These are phyloP conservation scores for Rhazya stricta DNA, from an alignment of 257 asterid species.

Conservation along the genomic window DNA sequence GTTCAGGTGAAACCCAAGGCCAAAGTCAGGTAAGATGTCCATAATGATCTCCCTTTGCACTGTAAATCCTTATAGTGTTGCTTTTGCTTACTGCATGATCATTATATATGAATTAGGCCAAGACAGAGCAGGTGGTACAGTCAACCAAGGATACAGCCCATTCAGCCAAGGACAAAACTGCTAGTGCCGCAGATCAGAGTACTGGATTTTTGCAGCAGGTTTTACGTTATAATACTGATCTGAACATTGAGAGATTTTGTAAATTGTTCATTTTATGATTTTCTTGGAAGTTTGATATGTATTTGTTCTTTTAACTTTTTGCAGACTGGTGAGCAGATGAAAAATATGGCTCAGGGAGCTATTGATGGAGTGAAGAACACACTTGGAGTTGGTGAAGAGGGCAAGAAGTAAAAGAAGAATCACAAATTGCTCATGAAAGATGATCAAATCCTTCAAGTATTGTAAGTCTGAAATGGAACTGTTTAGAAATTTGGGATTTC, in stretches of 20 bases:
- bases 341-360: conserved; percentile 61
- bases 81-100: background rate
- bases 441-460: background rate
- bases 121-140: background rate
- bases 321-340: conserved; percentile 57
- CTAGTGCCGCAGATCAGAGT: background rate
- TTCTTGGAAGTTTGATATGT: background rate
- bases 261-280: background rate
- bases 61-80: background rate
- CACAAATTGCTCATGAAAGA: background rate
- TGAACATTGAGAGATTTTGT: background rate
- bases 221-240: background rate
- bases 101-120: background rate
- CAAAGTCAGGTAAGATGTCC: background rate
- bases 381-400: conserved; percentile 55
- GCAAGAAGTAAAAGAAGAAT: conserved; percentile 38
- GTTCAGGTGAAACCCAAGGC: background rate
- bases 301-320: background rate
- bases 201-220: conserved; percentile 1
- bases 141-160: background rate
- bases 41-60: too few species aligned
- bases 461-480: background rate
- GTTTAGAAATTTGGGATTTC: conserved; percentile 7
- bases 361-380: conserved; percentile 70
- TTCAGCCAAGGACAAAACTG: background rate